phyloP scores from a whole-genome alignment of 2,329 filamentous ascomycete genomes.

The Fonsecaea monophora region DNA sequence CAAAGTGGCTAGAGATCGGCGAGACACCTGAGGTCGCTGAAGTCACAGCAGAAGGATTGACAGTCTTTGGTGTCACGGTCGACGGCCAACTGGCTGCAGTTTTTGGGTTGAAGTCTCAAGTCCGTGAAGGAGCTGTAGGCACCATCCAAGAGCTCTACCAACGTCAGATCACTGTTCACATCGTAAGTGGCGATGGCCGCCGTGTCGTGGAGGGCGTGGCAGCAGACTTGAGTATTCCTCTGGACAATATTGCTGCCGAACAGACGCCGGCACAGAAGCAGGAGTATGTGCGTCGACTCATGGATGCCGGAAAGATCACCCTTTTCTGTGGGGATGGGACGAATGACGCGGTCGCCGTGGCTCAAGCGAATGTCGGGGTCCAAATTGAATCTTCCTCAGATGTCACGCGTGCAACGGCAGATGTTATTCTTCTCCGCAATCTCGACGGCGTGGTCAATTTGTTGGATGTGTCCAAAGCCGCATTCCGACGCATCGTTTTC shows the following conservation, averaged over 20 bases:
- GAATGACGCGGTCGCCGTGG: slow-evolving; percentile 76
- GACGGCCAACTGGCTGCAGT: slow-evolving; percentile 52
- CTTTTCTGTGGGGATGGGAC: slow-evolving; percentile 79
- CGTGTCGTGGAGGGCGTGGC: slow-evolving; percentile 59
- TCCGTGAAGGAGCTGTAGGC: slow-evolving; percentile 58
- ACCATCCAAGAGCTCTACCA: slow-evolving; percentile 60
- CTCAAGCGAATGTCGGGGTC: slow-evolving; percentile 73
- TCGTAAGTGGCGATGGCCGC: slow-evolving; percentile 65
- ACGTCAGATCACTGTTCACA: slow-evolving; percentile 58
- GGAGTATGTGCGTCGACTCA: slow-evolving; percentile 56
- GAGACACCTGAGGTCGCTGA: slow-evolving; percentile 43
- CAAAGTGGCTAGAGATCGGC: slow-evolving; percentile 48
- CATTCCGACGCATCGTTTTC: slow-evolving; percentile 61
- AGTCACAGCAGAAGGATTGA: slow-evolving; percentile 53
- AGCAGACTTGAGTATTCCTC: slow-evolving; percentile 48
- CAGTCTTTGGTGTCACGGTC: slow-evolving; percentile 65
- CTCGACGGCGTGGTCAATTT: slow-evolving; percentile 65
- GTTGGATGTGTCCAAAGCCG: slow-evolving; percentile 59
- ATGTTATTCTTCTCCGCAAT: slow-evolving; percentile 70
- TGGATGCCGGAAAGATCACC: slow-evolving; percentile 47
- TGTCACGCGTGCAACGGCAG: slow-evolving; percentile 69
- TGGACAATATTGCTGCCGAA: slow-evolving; percentile 52
- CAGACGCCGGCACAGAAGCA: slow-evolving; percentile 63
- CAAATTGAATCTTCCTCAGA: slow-evolving; percentile 71
- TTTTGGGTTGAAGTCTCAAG: slow-evolving; percentile 58